Evolutionary conservation across 768 basidiomycete genomes (phyloP).

Genomic region (Kwoniella dendrophila): DNA sequence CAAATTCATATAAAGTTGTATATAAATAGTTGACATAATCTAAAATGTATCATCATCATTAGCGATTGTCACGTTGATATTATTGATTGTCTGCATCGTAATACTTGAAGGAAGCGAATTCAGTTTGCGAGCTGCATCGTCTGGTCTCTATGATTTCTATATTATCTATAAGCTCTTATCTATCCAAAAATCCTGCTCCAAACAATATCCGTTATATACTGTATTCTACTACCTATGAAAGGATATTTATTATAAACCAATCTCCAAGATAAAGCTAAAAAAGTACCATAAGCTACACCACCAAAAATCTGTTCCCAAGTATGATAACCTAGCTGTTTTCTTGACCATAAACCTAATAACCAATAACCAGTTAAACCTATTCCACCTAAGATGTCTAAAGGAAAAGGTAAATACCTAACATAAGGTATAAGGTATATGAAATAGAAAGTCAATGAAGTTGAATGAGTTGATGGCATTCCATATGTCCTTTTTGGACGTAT

Average conservation of each 20-base stretch:
- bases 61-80: too few species aligned
- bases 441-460: conserved; percentile 58
- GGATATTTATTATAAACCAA: conserved; percentile 26
- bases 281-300: conserved; percentile 36
- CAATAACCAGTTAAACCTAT: conserved; percentile 28
- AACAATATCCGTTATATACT: conserved; percentile 26
- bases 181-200: conserved; percentile 30
- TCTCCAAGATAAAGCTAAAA: conserved; percentile 37
- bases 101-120: too few species aligned
- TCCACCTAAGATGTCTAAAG: background rate
- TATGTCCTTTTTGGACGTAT: conserved; percentile 56
- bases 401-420: conserved; percentile 19
- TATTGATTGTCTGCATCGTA: too few species aligned
- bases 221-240: conserved; percentile 17
- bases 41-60: conserved; percentile 3
- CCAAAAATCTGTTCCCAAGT: conserved; percentile 43
- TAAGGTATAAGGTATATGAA: conserved; percentile 55
- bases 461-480: conserved; percentile 60
- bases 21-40: background rate
- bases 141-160: background rate
- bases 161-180: background rate
- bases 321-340: conserved; percentile 53
- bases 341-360: conserved; percentile 42
- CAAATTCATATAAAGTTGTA: background rate
- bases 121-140: too few species aligned